These are phyloP conservation scores for Hibiscus syriacus DNA, from an alignment of 345 rosid genomes.

Conservation along the genomic window DNA sequence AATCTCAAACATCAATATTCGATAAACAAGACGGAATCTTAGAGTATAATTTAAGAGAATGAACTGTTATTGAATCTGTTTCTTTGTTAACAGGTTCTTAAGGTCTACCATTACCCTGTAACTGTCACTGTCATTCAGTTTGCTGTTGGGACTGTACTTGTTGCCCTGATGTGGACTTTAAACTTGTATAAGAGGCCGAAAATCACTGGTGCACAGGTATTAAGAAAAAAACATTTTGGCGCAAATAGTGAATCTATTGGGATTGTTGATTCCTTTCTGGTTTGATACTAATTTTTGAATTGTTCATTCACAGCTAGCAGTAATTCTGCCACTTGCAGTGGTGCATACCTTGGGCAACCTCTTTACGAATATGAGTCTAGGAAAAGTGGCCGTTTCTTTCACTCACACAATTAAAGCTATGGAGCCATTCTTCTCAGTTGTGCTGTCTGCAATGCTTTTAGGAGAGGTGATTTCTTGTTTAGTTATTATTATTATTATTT, in stretches of 20 bases:
- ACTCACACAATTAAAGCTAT: slow-evolving; percentile 97
- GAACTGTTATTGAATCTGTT: slow-evolving; percentile 1
- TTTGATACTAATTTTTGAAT: slow-evolving; percentile 4
- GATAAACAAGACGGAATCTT: background rate
- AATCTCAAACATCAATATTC: no score
- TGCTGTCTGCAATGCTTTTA: slow-evolving; percentile 87
- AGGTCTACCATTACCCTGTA: slow-evolving; percentile 64
- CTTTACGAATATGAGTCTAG: slow-evolving; percentile 95
- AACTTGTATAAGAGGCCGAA: slow-evolving; percentile 80
- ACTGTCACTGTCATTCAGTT: slow-evolving; percentile 68
- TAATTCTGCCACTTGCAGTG: slow-evolving; percentile 77
- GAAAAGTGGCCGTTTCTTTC: slow-evolving; percentile 97
- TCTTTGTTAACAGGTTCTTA: slow-evolving; percentile 62
- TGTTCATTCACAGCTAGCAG: slow-evolving; percentile 52
- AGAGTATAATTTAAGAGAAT: background rate
- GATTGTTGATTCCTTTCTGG: background rate
- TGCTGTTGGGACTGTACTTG: slow-evolving; percentile 73
- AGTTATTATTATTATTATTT: background rate
- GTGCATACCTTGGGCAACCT: slow-evolving; percentile 87
- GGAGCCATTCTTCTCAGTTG: slow-evolving; percentile 99
- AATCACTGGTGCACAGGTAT: slow-evolving; percentile 58
- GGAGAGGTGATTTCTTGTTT: slow-evolving; percentile 55
- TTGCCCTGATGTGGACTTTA: slow-evolving; percentile 68
- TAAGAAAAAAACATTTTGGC: background rate
- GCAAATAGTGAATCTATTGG: background rate